Base-by-base conservation (phyloP, 2,329 filamentous ascomycete species). In the Bimuria novae-zelandiae region DNA sequence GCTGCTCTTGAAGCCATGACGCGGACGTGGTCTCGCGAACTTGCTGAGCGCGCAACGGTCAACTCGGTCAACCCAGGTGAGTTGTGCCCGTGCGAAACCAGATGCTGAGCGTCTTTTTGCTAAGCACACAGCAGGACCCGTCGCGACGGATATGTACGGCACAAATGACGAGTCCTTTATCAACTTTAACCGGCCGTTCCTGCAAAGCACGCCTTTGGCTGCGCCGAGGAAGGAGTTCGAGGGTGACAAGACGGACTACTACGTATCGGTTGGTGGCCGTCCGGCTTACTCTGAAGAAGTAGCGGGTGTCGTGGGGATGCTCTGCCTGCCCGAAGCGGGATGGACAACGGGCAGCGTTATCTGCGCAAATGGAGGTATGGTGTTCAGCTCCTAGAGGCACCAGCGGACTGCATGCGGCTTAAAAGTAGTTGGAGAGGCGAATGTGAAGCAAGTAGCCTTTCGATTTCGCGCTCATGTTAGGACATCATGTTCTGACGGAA, bases 291-390 rank as follows among this genome's bases (percentile, higher is more conserved):
- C 84, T 25, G 76, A 79, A 44, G 89, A 93, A 76, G 80, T 93
- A 71, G 89, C 88, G 0, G 89, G 89, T 0, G 82, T 90, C 4
- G 86, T 92, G 16, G 88, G 83, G 2, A 91, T 92, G 88, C 74
- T 92, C 19, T 90, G 88, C 68, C 82, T 82, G 4, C 78, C 80
- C 5, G 90, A 93, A 69, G 82, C 83, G n/a, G 82, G 79, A 7
- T 93, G 89, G 89, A 87, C 85, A 66, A 94, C 89, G 0, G 90
- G 90, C 1, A 88, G 87, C 71, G 87, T 92, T 21, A 83, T 94
- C 3, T 89, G 87, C 75, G 89, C 89, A 7, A 93, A 93, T 68
- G 90, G 90, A 1, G 90, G 90, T 6, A 86, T 91, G 84, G 65
- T 57, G 41, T 70, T 71, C 36, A 70, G 65, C 52, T 56, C 62